A percentile compares a stretch with the other conserved stretches of the same genome.
Conservation (phyloP, 192 early-diverging fungal species). For the Chytriomyces confervae region DNA sequence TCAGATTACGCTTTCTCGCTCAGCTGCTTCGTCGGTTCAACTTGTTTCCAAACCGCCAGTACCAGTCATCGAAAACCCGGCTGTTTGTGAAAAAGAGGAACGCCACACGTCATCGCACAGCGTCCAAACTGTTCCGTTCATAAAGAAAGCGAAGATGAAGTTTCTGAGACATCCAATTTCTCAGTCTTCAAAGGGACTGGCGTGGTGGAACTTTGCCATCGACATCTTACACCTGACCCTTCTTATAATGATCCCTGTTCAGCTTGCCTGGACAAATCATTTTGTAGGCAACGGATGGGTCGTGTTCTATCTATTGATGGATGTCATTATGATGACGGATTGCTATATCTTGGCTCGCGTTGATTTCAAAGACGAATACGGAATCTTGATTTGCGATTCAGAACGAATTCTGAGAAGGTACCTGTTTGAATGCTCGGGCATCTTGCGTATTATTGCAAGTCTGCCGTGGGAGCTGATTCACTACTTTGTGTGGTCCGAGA, state of each 20-base stretch:
- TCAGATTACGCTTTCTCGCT: no score
- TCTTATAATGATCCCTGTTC: constrained; percentile 32
- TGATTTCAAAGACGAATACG: constrained; percentile 39
- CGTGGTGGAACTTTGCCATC: constrained; percentile 28
- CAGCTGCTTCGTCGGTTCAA: no score
- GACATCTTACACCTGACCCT: constrained; percentile 28
- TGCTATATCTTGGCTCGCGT: constrained; percentile 32
- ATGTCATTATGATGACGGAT: constrained; percentile 33
- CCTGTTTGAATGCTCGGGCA: constrained; percentile 22
- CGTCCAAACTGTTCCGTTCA: not conserved
- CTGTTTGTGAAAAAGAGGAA: not conserved
- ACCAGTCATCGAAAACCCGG: not conserved
- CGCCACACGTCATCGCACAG: not conserved
- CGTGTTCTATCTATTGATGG: constrained; percentile 24
- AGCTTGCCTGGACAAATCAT: constrained; percentile 37
- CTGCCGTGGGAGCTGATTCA: constrained; percentile 35
- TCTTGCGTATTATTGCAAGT: constrained; percentile 21
- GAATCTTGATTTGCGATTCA: constrained; percentile 18
- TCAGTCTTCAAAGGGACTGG: not conserved
- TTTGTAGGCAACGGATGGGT: constrained; percentile 29
- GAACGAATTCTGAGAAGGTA: constrained; percentile 24
- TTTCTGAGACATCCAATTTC: not conserved
- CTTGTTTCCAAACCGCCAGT: no score
- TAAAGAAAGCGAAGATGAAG: not conserved
- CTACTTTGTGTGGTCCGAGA: not conserved